Base-by-base conservation (phyloP, 768 basidiomycete genomes). In the Lactarius hatsudake region DNA sequence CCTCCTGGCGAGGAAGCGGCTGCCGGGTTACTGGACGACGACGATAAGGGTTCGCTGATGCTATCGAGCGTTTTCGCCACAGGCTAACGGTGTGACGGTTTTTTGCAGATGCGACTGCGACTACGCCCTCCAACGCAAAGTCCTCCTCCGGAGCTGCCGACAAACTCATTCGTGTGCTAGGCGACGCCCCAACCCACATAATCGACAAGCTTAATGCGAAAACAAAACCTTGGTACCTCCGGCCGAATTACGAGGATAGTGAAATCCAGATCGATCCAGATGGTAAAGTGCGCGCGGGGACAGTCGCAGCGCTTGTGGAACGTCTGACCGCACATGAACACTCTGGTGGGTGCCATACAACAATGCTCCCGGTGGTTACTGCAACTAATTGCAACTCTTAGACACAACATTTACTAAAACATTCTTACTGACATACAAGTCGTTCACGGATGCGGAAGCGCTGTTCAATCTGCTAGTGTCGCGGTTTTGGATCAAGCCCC, bases 361-460 rank as follows among this genome's bases (percentile, higher is more conserved):
- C 13, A 13, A 15, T 56, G 23, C 38, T 45, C 32, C 61, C 36
- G 48, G n/a, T 42, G 48, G 32, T 56, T 57, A 54, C 40, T 13
- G 20, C 48, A 54, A 51, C 20, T 66, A 23, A 70, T 64, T 26
- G 6, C 58, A 26, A 43, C 62, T 28, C 67, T n/a, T 71, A 90
- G 91, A 97, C 76, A 83, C 88, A 0, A 84, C 85, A 8, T 96
- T 90, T 78, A 91, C 83, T 75, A 88, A 89, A 74, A 89, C 95
- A 0, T 98, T 98, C 84, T 78, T 98, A 70, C 89, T 97, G 86
- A 97, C 96, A 0, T 97, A 93, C 82, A 93, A 95, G 74, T 95
- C 94, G 0, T 98, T 98, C 77, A 93, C 92, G 18, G 88, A 87
- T 6, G 80, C 91, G 55, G 85, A 91, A 64, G 89, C 94, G 58